These are phyloP conservation scores for Scytalidium sp. DNA, from an alignment of 2,329 filamentous ascomycete species.

Conservation along the genomic window DNA sequence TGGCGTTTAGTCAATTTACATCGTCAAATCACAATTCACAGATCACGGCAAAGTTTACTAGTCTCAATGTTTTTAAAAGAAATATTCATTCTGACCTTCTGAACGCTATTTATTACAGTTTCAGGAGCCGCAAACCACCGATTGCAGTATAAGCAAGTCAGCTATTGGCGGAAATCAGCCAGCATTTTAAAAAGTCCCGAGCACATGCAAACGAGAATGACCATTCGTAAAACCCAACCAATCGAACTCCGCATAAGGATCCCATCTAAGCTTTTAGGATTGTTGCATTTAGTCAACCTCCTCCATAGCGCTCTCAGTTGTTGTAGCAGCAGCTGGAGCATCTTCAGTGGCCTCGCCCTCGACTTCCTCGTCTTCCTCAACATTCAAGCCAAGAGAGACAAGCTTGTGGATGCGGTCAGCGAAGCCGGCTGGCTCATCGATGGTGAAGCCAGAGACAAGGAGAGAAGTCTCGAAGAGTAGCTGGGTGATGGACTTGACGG, in stretches of 20 bases:
- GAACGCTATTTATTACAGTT: not conserved
- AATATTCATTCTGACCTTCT: not conserved
- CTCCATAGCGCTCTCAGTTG: constrained; percentile 87
- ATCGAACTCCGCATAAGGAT: constrained; percentile 24
- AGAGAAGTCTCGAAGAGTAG: constrained; percentile 96
- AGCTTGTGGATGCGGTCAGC: constrained; percentile 99
- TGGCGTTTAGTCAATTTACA: no score
- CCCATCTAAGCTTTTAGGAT: not conserved
- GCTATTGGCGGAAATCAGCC: not conserved
- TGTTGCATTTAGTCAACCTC: constrained; percentile 82
- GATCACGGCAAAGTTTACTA: no score
- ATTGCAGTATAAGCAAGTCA: not conserved
- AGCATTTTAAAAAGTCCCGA: constrained; percentile 11
- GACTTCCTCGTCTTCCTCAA: constrained; percentile 87
- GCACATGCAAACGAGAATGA: constrained; percentile 20
- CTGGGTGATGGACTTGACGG: constrained; percentile 98
- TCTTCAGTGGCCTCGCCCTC: constrained; percentile 58
- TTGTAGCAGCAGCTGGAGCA: constrained; percentile 53
- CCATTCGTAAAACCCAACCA: constrained; percentile 21
- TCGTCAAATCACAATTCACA: no score
- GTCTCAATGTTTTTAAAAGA: not conserved
- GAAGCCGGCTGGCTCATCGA: constrained; percentile 96
- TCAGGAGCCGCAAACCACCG: not conserved
- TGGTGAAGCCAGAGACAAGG: constrained; percentile 98
- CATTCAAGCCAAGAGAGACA: constrained; percentile 94